phyloP scores from a whole-genome alignment of 805 yeast species.

The Candida corydali region DNA sequence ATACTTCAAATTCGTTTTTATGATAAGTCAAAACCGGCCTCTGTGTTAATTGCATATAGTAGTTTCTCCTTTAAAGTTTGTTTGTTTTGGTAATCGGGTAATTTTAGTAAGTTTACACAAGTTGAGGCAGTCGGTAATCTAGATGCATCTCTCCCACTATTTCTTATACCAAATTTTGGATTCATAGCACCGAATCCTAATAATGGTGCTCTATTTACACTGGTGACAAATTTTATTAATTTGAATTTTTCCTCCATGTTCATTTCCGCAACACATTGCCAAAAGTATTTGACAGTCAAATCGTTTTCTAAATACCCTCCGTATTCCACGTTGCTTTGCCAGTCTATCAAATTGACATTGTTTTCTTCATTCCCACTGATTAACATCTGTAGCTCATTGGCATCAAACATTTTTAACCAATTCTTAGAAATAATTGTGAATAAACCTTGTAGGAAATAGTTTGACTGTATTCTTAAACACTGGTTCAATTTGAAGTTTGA shows the following conservation, averaged over 20 bases:
- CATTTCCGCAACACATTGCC: constrained; percentile 75
- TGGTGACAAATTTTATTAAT: constrained; percentile 83
- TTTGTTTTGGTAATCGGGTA: constrained; percentile 77
- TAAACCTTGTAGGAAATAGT: constrained; percentile 66
- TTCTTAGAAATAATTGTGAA: constrained; percentile 60
- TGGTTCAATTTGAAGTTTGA: constrained; percentile 77
- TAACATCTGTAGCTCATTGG: constrained; percentile 77
- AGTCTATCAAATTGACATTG: constrained; percentile 68
- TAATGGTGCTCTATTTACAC: constrained; percentile 88
- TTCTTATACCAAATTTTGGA: constrained; percentile 79
- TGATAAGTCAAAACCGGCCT: constrained; percentile 84
- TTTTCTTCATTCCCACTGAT: constrained; percentile 76
- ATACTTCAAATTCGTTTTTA: too few species aligned
- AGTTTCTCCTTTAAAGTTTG: constrained; percentile 56
- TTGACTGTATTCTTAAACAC: constrained; percentile 54
- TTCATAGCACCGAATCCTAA: constrained; percentile 72
- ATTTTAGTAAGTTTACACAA: constrained; percentile 79
- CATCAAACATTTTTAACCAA: constrained; percentile 85
- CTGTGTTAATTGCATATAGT: constrained; percentile 72
- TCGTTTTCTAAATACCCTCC: constrained; percentile 60
- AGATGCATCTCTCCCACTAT: constrained; percentile 50
- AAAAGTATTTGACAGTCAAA: constrained; percentile 59
- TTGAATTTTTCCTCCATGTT: constrained; percentile 55
- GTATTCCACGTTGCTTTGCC: constrained; percentile 56
- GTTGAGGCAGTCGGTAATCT: constrained; percentile 91